Evolutionary conservation across 352 stramenopile species (phyloP).

Genomic region (Aphanomyces cochlioides): DNA sequence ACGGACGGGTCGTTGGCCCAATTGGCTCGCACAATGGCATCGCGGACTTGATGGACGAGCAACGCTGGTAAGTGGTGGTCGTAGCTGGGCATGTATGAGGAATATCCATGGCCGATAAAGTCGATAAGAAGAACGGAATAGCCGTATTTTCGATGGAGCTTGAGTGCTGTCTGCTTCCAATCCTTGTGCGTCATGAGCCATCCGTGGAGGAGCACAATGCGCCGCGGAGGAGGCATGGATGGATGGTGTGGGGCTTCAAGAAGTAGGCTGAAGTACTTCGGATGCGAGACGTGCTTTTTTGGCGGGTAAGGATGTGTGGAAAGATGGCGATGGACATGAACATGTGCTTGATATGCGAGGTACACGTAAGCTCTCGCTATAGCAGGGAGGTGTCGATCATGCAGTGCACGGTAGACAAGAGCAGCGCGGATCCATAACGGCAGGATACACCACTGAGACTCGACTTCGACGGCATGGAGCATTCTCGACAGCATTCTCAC

Average conservation of each 20-base stretch:
- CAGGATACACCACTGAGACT: constrained; percentile 9
- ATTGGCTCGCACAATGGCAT: constrained; percentile 15
- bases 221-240: background rate
- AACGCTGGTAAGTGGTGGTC: background rate
- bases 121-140: constrained; percentile 20
- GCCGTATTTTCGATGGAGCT: constrained; percentile 8
- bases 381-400: background rate
- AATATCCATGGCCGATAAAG: constrained; percentile 23
- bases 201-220: constrained; percentile 23
- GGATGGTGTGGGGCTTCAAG: background rate
- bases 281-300: background rate
- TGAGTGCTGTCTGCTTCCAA: constrained; percentile 19
- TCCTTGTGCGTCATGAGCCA: constrained; percentile 26
- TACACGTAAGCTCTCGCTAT: background rate
- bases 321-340: background rate
- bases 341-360: background rate
- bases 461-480: background rate
- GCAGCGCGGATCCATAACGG: constrained; percentile 5
- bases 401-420: background rate
- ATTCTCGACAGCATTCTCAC: background rate
- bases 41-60: constrained; percentile 20
- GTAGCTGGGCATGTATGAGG: constrained; percentile 11
- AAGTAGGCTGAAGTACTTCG: constrained; percentile 17
- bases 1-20: constrained; percentile 1
- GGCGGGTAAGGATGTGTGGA: background rate